These are phyloP conservation scores for Nicotiana paniculata DNA, from an alignment of 257 asterid genomes.

Conservation along the genomic window DNA sequence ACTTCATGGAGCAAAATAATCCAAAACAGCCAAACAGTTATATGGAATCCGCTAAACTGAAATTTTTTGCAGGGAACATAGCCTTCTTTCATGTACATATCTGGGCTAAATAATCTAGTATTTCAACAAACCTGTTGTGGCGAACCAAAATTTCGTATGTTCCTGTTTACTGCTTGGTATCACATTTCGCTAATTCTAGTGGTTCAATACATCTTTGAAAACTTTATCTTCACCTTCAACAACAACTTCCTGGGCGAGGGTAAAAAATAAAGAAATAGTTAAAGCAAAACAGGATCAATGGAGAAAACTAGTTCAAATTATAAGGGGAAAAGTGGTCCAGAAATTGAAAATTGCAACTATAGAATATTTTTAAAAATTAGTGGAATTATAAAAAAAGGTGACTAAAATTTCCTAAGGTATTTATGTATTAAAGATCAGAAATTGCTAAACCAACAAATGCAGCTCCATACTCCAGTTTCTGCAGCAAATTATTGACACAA, in stretches of 20 bases:
- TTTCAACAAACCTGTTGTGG: conserved; percentile 60
- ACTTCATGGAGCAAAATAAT: background rate
- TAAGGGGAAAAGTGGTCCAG: background rate
- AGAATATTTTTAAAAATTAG: background rate
- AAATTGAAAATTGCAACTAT: background rate
- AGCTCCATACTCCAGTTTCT: background rate
- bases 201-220: conserved; percentile 96
- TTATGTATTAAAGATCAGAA: background rate
- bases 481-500: background rate
- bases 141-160: conserved; percentile 83
- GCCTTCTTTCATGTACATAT: background rate
- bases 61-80: too few relatives aligned
- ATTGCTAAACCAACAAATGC: background rate
- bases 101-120: background rate
- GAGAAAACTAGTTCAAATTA: background rate
- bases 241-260: conserved; percentile 57
- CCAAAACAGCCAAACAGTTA: background rate
- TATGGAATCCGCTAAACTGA: background rate
- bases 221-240: conserved; percentile 95
- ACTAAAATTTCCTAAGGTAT: background rate
- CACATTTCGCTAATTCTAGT: conserved; percentile 75
- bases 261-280: background rate
- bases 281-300: background rate
- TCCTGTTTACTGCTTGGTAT: conserved; percentile 73
- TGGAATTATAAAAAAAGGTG: background rate